A percentile compares a stretch with the other conserved stretches of the same genome.
These are phyloP conservation scores for Plasmodium fragile DNA, from an alignment of 169 alveolate species.

Conservation along the genomic window DNA sequence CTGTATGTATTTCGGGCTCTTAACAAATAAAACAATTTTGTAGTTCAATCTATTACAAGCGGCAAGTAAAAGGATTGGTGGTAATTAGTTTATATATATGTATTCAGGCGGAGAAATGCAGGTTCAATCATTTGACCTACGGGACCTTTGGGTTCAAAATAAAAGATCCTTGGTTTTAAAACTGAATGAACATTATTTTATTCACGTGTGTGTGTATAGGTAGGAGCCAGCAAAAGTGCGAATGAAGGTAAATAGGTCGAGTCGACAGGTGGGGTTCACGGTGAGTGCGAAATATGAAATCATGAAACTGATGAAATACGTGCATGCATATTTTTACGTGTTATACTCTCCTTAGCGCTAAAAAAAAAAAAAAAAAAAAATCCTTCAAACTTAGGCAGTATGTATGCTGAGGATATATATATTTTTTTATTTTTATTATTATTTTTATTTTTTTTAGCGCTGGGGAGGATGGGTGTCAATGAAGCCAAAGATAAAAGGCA, in stretches of 20 bases:
- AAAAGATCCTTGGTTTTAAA: neutral
- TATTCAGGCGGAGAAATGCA: neutral
- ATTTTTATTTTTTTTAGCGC: neutral
- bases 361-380: neutral
- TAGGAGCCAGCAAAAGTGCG: neutral
- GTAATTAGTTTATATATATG: neutral
- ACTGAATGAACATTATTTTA: neutral
- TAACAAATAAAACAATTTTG: neutral
- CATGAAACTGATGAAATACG: neutral
- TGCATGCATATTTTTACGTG: neutral
- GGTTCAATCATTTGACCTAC: neutral
- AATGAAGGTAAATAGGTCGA: neutral
- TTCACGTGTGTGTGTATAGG: neutral
- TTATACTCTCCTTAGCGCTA: neutral
- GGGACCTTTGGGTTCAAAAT: constrained; percentile 4
- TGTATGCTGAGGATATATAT: neutral
- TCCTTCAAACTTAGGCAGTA: neutral
- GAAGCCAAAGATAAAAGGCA: neutral
- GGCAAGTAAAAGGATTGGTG: neutral
- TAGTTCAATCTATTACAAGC: neutral
- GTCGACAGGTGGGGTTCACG: neutral
- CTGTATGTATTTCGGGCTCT: neutral
- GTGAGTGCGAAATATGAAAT: neutral
- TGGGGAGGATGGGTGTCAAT: neutral
- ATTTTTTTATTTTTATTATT: neutral